phyloP scores from a whole-genome alignment of 805 yeast genomes.

The Barnettozyma vustinii region DNA sequence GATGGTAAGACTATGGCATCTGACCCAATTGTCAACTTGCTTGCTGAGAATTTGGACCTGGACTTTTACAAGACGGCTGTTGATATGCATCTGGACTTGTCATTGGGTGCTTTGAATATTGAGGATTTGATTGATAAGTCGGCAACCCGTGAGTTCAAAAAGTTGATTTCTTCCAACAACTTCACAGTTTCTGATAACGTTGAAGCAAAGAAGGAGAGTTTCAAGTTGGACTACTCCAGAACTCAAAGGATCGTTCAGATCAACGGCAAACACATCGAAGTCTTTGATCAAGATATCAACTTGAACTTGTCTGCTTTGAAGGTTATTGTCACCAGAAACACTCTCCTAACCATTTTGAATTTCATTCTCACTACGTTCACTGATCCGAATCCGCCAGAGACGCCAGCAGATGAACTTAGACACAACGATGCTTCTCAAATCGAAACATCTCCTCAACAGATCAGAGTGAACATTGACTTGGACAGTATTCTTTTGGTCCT shows the following conservation, averaged over 20 bases:
- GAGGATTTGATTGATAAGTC: constrained; percentile 70
- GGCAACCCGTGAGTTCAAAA: constrained; percentile 57
- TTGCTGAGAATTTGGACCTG: constrained; percentile 60
- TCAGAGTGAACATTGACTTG: constrained; percentile 61
- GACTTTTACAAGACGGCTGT: constrained; percentile 52
- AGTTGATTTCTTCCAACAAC: constrained; percentile 61
- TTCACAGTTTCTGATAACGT: constrained; percentile 34
- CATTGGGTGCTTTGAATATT: constrained; percentile 59
- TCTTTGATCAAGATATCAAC: constrained; percentile 71
- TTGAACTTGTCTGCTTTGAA: constrained; percentile 74
- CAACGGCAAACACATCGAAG: constrained; percentile 50
- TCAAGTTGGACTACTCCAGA: constrained; percentile 54
- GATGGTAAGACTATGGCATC: constrained; percentile 55
- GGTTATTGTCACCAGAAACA: constrained; percentile 69
- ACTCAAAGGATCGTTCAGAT: constrained; percentile 53
- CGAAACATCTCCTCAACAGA: constrained; percentile 65
- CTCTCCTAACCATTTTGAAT: constrained; percentile 72
- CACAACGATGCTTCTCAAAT: constrained; percentile 57
- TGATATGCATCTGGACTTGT: constrained; percentile 61
- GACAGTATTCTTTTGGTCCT: constrained; percentile 70
- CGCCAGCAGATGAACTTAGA: constrained; percentile 65
- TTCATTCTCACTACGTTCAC: constrained; percentile 85
- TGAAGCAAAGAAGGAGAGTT: constrained; percentile 41
- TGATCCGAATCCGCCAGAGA: constrained; percentile 63
- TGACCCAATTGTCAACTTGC: constrained; percentile 64